Base-by-base conservation (phyloP, 306 rosid genomes). In the Canavalia ensiformis region DNA sequence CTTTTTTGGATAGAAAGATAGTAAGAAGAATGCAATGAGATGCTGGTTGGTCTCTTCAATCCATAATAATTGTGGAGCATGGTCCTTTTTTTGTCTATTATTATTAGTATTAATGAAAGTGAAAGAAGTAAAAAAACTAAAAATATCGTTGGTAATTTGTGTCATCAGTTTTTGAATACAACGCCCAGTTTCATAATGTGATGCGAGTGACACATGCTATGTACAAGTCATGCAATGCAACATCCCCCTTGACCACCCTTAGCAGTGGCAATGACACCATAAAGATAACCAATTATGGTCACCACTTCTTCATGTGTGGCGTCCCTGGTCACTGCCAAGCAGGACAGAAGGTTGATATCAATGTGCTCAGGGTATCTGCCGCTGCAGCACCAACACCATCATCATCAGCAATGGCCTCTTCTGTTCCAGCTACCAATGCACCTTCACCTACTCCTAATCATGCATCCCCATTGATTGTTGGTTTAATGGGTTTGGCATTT, bases 261-360 rank as follows among this genome's bases (percentile, higher is more conserved):
- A 68, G 60, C 46, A 77, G 82, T 7, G 98, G 97, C 18, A 93
- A 93, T 47, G 98, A 93, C 81, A 11, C 88, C 64, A 85, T 90
- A 50, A 82, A 65, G 11, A 84, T 93, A 73, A 85, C 57, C 3
- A 78, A 74, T 4, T 52, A 83, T 65, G 94, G 98, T 29, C 97
- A 91, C 71, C 94, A 93, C 55, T 90, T 84, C 80, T 93, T 85
- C 84, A 0, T 93, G 4, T 93, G 98, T 55, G 98, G 97, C 0
- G 74, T 86, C 34, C 93, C 94, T 4, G 97, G 97, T 6, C 97
- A 93, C 76, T 93, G 97, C 79, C 90, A 88, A 75, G 74, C 85
- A 6, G 92, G 96, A 5, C 92, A 86, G 81, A 91, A 87, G 88
- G 85, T 91, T 18, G 92, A 91, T 76, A 85, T 91, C 10, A 89